A percentile compares a stretch with the other conserved stretches of the same genome.
Evolutionary conservation across 2,329 filamentous ascomycete genomes (phyloP).

Genomic region (Aspergillus persii): DNA sequence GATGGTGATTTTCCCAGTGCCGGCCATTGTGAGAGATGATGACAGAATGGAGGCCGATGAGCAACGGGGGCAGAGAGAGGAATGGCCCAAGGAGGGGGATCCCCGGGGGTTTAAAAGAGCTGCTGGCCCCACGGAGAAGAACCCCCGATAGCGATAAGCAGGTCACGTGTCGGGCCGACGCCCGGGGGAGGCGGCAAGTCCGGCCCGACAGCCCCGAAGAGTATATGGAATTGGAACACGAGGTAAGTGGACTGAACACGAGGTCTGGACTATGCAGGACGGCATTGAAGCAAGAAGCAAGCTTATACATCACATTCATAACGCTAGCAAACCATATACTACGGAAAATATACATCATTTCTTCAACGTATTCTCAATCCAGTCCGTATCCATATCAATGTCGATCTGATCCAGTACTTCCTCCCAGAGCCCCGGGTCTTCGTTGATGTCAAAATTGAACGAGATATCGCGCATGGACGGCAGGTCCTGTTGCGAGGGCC

Average conservation of each 20-base stretch:
- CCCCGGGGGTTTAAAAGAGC: constrained; percentile 13
- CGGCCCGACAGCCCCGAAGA: constrained; percentile 21
- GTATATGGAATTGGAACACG: no score
- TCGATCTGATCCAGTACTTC: constrained; percentile 41
- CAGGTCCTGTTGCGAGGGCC: constrained; percentile 20
- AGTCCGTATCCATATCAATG: constrained; percentile 43
- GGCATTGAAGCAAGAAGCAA: no score
- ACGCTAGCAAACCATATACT: no score
- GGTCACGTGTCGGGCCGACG: constrained; percentile 33
- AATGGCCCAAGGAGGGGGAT: constrained; percentile 6
- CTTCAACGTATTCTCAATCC: constrained; percentile 34
- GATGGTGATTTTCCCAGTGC: constrained; percentile 34
- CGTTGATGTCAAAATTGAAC: constrained; percentile 36
- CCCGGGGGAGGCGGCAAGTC: constrained; percentile 9
- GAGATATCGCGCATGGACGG: constrained; percentile 31
- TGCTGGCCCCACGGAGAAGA: neutral
- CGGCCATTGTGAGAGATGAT: constrained; percentile 21
- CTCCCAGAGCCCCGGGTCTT: constrained; percentile 43
- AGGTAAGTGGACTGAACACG: no score
- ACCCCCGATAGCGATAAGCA: neutral
- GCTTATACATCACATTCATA: no score
- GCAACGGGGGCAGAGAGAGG: neutral
- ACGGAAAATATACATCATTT: constrained; percentile 5
- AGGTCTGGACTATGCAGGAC: no score
- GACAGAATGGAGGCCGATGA: neutral